Percentiles rank a stretch among this genome's conserved stretches.
Conservation (phyloP, 371 early-diverging fungal species). For the Mucor piriformis region DNA sequence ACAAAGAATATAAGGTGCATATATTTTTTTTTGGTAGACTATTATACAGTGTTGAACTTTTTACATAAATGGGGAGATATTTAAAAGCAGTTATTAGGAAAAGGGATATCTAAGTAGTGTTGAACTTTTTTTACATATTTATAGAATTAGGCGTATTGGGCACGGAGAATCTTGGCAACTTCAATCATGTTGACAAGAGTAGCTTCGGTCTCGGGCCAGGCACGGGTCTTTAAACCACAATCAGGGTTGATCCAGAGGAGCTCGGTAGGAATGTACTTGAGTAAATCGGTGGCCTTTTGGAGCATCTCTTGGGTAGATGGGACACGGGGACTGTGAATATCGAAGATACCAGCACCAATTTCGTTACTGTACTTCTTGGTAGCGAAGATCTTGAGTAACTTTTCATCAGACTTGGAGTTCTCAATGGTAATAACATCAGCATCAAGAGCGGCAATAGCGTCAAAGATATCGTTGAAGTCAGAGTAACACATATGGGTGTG, state of each 20-base stretch:
- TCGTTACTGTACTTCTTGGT: constrained; percentile 83
- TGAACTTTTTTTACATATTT: constrained; percentile 23
- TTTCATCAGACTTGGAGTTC: constrained; percentile 94
- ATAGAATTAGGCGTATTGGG: constrained; percentile 29
- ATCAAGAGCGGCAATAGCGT: constrained; percentile 87
- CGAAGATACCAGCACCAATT: constrained; percentile 89
- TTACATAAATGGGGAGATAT: constrained; percentile 9
- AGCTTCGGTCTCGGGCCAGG: constrained; percentile 90
- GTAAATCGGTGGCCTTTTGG: constrained; percentile 75
- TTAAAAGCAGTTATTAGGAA: neutral
- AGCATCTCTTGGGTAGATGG: constrained; percentile 90
- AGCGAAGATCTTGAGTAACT: constrained; percentile 88
- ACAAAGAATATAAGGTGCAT: constrained; percentile 14
- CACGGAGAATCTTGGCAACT: constrained; percentile 76
- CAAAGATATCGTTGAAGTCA: constrained; percentile 97
- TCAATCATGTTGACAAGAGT: constrained; percentile 85
- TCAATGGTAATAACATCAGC: constrained; percentile 95
- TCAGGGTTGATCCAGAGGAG: constrained; percentile 83
- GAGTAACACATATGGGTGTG: constrained; percentile 98
- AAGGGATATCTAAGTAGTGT: constrained; percentile 24
- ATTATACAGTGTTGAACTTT: constrained; percentile 39
- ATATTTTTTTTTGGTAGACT: constrained; percentile 11
- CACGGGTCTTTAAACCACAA: constrained; percentile 97
- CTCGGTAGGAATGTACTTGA: constrained; percentile 75
- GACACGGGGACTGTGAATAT: constrained; percentile 96